phyloP scores from a whole-genome alignment of 139 green algal genomes.

The Gonium pectorale region DNA sequence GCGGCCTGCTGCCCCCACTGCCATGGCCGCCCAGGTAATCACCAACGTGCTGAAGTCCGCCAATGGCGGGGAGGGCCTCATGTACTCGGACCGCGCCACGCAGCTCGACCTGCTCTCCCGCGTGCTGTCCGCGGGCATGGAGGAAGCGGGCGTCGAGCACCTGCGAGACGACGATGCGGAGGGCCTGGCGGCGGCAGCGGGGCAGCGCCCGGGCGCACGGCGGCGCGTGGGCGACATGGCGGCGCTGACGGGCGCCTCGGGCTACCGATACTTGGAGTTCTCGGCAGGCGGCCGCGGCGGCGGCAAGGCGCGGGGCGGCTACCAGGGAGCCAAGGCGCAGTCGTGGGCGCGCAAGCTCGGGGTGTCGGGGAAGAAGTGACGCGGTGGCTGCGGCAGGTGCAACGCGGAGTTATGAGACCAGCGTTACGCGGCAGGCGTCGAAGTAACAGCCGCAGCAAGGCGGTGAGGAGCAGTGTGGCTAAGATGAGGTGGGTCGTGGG shows the following conservation, averaged over 20 bases:
- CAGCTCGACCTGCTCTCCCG: slow-evolving; percentile 75
- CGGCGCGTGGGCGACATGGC: slow-evolving; percentile 77
- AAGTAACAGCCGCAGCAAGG: no score
- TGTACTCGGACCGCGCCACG: slow-evolving; percentile 13
- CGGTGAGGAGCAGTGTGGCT: no score
- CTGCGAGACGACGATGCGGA: slow-evolving; percentile 60
- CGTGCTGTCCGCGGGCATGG: slow-evolving; percentile 73
- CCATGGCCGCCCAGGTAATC: slow-evolving; percentile 88
- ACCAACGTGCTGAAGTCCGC: slow-evolving; percentile 82
- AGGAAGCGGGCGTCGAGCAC: slow-evolving; percentile 78
- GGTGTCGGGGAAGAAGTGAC: background rate
- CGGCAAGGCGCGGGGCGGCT: background rate
- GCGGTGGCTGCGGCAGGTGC: no score
- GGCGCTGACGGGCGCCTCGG: slow-evolving; percentile 81
- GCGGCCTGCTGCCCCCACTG: no score
- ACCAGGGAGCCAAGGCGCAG: slow-evolving; percentile 40
- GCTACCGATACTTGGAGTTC: slow-evolving; percentile 85
- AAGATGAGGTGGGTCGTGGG: no score
- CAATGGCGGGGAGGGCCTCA: background rate
- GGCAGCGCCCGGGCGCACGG: slow-evolving; percentile 34
- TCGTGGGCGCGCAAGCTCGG: slow-evolving; percentile 40
- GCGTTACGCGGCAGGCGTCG: no score
- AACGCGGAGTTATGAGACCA: no score
- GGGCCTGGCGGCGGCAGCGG: slow-evolving; percentile 33
- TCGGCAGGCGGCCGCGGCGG: background rate